Percentiles rank a stretch among this genome's conserved stretches.
These are phyloP conservation scores for Albatrellus ellisii DNA, from an alignment of 768 basidiomycete genomes.

Conservation along the genomic window DNA sequence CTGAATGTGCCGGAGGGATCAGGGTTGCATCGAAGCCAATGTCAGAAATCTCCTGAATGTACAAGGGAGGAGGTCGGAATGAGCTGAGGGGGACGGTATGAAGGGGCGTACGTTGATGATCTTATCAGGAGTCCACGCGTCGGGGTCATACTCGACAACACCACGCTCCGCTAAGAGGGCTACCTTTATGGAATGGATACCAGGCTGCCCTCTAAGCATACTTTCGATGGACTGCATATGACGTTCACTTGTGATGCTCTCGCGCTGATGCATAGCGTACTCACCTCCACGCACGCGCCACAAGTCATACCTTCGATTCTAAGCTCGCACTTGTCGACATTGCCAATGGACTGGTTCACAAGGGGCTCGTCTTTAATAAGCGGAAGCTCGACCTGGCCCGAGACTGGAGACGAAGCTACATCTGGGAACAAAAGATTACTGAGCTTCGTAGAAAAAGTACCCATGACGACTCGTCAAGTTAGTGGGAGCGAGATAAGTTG, in stretches of 20 bases:
- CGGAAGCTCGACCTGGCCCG: constrained; percentile 20
- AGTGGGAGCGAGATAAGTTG: not conserved
- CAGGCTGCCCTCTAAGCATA: constrained; percentile 69
- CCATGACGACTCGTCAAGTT: not conserved
- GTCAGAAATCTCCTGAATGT: constrained; percentile 73
- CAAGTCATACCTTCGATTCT: constrained; percentile 88
- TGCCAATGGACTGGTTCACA: constrained; percentile 11
- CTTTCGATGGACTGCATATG: constrained; percentile 65
- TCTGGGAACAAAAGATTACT: constrained; percentile 6
- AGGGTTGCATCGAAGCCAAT: constrained; percentile 84
- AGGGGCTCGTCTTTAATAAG: constrained; percentile 18
- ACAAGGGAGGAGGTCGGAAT: not conserved
- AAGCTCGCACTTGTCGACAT: constrained; percentile 53
- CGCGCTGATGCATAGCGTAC: constrained; percentile 14
- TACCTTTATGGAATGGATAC: constrained; percentile 88
- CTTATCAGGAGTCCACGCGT: constrained; percentile 68
- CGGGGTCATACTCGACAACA: constrained; percentile 79
- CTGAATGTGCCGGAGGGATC: constrained; percentile 50
- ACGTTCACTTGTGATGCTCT: not conserved
- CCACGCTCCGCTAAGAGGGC: constrained; percentile 94
- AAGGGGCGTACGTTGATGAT: constrained; percentile 54
- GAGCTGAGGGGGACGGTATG: not conserved
- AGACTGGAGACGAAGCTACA: constrained; percentile 1
- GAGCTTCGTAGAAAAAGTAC: constrained; percentile 5
- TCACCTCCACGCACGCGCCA: constrained; percentile 76